Evolutionary conservation across 345 rosid genomes (phyloP).

Genomic region (Pistacia vera): DNA sequence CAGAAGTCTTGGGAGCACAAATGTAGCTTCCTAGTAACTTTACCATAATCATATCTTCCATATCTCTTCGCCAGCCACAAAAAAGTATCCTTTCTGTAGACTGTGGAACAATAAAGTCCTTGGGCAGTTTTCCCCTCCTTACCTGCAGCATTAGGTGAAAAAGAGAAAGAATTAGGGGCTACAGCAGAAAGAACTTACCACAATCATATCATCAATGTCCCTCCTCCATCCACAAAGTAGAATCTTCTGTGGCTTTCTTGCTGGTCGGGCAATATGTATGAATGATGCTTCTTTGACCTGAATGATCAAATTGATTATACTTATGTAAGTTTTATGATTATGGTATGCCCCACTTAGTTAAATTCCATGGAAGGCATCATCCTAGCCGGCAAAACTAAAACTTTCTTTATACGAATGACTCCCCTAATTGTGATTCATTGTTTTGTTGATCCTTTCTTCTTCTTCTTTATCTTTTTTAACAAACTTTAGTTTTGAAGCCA

Average conservation of each 20-base stretch:
- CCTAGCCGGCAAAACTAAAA: constrained; percentile 26
- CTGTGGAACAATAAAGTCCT: constrained; percentile 56
- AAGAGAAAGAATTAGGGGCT: constrained; percentile 62
- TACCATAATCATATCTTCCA: constrained; percentile 87
- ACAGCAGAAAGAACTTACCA: constrained; percentile 63
- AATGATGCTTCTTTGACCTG: constrained; percentile 73
- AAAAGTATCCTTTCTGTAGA: constrained; percentile 64
- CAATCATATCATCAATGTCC: constrained; percentile 89
- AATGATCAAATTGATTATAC: constrained; percentile 57
- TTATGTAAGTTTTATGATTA: constrained; percentile 37
- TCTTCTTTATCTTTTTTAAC: background rate
- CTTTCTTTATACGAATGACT: constrained; percentile 17
- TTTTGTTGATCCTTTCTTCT: constrained; percentile 9
- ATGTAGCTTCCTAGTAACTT: constrained; percentile 36
- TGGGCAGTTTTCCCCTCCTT: constrained; percentile 63
- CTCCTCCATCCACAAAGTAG: constrained; percentile 92
- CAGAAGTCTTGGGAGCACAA: constrained; percentile 24
- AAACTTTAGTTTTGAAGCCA: background rate
- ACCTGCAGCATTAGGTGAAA: constrained; percentile 68
- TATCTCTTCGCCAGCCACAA: constrained; percentile 86
- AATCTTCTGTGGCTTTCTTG: constrained; percentile 82
- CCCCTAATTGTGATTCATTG: background rate
- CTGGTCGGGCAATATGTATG: constrained; percentile 48
- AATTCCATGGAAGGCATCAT: constrained; percentile 35
- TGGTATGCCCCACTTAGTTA: constrained; percentile 28